These are phyloP conservation scores for Aureobasidium lini DNA, from an alignment of 2,329 filamentous ascomycete genomes.

Conservation along the genomic window DNA sequence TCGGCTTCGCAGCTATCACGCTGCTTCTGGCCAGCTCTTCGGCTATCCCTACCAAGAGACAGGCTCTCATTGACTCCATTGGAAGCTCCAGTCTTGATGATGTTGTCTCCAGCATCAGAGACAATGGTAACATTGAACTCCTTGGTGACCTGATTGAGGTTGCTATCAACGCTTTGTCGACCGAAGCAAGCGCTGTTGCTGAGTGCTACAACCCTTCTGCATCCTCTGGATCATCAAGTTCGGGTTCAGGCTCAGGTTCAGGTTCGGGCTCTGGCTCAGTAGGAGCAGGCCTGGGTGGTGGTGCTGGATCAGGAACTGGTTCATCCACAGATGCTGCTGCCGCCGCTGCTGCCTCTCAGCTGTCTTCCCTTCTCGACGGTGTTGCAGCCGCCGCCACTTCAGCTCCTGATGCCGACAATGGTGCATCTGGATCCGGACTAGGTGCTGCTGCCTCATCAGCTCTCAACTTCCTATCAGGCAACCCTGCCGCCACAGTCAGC, in stretches of 20 bases:
- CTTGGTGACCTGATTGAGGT: slow-evolving; percentile 8
- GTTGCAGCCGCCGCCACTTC: neutral
- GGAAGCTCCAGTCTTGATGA: slow-evolving; percentile 2
- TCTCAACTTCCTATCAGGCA: neutral
- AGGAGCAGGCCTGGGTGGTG: neutral
- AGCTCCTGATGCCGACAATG: neutral
- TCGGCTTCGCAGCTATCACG: slow-evolving; percentile 1
- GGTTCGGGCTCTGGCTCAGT: neutral
- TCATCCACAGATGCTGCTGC: neutral
- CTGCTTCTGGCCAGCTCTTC: slow-evolving; percentile 10
- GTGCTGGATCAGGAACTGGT: neutral
- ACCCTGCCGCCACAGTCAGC: neutral
- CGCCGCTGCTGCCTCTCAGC: neutral
- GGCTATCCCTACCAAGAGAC: slow-evolving; percentile 7
- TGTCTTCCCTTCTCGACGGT: neutral
- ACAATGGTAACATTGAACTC: slow-evolving; percentile 7
- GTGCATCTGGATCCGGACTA: neutral
- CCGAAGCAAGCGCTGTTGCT: neutral
- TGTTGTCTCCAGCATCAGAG: neutral
- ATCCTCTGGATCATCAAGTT: neutral
- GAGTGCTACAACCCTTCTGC: slow-evolving; percentile 2
- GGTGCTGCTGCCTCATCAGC: neutral
- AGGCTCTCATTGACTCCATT: slow-evolving; percentile 8
- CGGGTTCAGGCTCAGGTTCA: neutral
- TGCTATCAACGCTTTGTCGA: neutral